phyloP scores from a whole-genome alignment of 257 asterid species.

The Solanum pinnatisectum region DNA sequence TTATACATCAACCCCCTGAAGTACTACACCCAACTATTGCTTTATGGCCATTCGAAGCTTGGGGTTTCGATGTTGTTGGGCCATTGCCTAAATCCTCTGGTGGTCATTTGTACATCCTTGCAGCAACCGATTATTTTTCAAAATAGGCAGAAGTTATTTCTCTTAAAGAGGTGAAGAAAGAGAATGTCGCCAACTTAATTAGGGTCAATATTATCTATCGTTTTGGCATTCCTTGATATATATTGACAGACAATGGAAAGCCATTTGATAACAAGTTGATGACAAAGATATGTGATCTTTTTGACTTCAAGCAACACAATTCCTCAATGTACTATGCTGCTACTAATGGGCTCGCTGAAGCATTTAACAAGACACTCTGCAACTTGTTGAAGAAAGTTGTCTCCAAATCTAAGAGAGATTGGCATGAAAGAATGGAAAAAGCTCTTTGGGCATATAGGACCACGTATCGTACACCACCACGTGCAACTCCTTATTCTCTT shows the following conservation, averaged over 20 bases:
- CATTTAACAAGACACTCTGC: neutral
- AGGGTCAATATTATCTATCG: too few species aligned
- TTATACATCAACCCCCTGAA: neutral
- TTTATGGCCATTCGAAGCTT: fast-evolving
- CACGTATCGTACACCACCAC: neutral
- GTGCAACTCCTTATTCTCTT: neutral
- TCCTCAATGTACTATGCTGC: neutral
- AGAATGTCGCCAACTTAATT: neutral
- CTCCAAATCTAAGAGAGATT: neutral
- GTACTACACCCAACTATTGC: neutral
- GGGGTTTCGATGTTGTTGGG: neutral
- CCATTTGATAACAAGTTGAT: neutral
- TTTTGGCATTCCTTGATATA: too few species aligned
- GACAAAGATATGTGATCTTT: neutral
- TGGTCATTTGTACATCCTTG: neutral
- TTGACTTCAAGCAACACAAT: neutral
- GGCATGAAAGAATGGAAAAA: too few species aligned
- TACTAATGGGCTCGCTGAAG: neutral
- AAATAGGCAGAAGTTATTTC: neutral
- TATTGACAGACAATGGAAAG: too few species aligned
- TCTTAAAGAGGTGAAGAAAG: too few species aligned
- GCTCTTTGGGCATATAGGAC: neutral
- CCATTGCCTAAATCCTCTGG: neutral
- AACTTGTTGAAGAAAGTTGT: too few species aligned
- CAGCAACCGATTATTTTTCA: too few species aligned